Percentiles rank a stretch among this genome's conserved stretches.
phyloP scores from a whole-genome alignment of 805 yeast species.

The Yarrowia osloensis region DNA sequence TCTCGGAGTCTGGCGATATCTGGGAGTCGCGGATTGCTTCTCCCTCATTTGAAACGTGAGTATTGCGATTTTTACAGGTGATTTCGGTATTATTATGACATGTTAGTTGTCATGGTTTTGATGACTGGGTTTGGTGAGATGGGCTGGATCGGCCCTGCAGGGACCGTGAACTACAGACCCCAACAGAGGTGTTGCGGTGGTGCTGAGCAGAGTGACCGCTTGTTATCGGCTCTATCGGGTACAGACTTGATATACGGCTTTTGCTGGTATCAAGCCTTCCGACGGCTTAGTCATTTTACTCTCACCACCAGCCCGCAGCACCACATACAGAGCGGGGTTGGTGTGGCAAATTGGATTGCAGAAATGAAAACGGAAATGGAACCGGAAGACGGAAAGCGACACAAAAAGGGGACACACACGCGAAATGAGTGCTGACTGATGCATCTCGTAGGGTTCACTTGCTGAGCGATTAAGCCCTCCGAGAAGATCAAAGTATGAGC shows the following conservation, averaged over 20 bases:
- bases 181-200: not conserved
- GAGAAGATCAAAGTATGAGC: not conserved
- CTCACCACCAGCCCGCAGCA: not conserved
- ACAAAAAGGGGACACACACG: not conserved
- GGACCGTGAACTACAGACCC: not conserved
- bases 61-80: not conserved
- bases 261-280: not conserved
- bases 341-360: not conserved
- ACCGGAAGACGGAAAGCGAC: not conserved
- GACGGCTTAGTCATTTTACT: not conserved
- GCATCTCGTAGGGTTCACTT: not conserved
- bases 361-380: not conserved
- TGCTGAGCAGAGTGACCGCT: not conserved
- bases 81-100: not conserved
- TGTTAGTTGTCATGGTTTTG: not conserved
- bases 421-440: not conserved
- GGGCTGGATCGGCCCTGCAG: not conserved
- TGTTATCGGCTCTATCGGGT: not conserved
- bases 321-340: not conserved
- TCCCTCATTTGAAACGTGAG: constrained; percentile 12
- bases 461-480: not conserved
- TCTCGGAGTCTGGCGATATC: constrained; percentile 3
- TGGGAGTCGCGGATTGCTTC: constrained; percentile 3
- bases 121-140: not conserved
- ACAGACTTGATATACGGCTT: not conserved